Conservation (phyloP, 2,329 filamentous ascomycete genomes). For the Aspergillus pseudoterreus region DNA sequence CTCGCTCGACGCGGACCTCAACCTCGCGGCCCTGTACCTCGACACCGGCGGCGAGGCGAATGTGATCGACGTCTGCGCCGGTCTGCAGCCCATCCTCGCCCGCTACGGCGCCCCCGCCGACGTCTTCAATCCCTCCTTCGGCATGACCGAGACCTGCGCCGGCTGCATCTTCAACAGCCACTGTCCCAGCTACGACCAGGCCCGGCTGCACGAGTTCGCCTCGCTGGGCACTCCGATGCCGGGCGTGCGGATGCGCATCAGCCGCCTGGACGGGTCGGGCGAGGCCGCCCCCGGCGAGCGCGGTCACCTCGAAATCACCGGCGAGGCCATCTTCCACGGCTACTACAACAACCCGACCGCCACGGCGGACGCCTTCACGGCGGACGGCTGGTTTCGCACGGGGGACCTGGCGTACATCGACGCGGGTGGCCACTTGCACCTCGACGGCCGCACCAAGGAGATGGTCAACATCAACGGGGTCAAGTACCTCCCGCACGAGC, state of each 20-base stretch:
- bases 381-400: conserved; percentile 30
- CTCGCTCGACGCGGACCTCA: not conserved
- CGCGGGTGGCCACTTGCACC: conserved; percentile 6
- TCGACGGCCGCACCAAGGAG: conserved; percentile 34
- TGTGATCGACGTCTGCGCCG: conserved; percentile 31
- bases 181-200: conserved; percentile 37
- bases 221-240: conserved; percentile 18
- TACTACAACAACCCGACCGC: conserved; percentile 30
- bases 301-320: conserved; percentile 21
- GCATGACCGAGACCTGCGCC: conserved; percentile 51
- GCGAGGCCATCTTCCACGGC: conserved; percentile 18
- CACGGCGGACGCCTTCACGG: conserved; percentile 23
- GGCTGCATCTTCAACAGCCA: conserved; percentile 43
- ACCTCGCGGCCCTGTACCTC: conserved; percentile 19
- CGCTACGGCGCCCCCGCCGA: conserved; percentile 36
- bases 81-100: conserved; percentile 22
- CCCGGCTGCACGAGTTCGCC: conserved; percentile 14
- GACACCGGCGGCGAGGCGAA: conserved; percentile 41
- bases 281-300: not conserved
- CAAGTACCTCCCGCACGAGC: conserved; percentile 36
- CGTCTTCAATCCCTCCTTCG: conserved; percentile 28
- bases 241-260: conserved; percentile 19
- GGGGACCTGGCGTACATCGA: conserved; percentile 14
- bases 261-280: not conserved
- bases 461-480: conserved; percentile 47